Conservation (phyloP, 83 land plant genomes). For the Picea abies region DNA sequence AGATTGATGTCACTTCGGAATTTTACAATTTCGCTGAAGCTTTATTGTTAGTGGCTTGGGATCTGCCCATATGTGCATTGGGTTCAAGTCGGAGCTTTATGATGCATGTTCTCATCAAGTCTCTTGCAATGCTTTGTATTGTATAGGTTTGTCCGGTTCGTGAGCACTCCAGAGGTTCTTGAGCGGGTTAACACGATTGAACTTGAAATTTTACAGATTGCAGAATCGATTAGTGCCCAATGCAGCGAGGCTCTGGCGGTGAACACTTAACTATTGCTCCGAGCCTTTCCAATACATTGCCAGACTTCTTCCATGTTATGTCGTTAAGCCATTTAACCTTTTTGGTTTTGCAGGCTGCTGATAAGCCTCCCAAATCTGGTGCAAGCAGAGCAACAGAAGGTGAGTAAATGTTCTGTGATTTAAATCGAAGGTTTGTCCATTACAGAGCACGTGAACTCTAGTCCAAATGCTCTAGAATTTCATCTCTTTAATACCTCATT, state of each 20-base stretch:
- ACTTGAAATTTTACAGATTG: constrained; percentile 55
- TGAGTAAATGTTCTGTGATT: not conserved
- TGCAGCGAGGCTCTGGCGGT: not conserved
- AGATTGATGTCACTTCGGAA: too few relatives aligned
- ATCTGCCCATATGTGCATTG: not conserved
- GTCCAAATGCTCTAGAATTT: not conserved
- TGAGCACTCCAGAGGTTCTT: constrained; percentile 69
- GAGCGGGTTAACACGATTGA: constrained; percentile 61
- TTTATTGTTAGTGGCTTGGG: not conserved
- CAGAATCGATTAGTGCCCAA: constrained; percentile 28
- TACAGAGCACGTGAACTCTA: not conserved
- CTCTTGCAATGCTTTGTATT: constrained; percentile 7
- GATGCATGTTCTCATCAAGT: not conserved
- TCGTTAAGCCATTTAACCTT: not conserved
- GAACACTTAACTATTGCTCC: not conserved
- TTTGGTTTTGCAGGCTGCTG: constrained; percentile 6
- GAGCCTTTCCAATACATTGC: not conserved
- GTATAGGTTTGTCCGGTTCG: constrained; percentile 59
- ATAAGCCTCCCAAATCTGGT: not conserved
- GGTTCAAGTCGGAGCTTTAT: not conserved
- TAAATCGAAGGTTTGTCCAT: not conserved
- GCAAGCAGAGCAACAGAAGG: constrained; percentile 14
- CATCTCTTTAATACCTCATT: not conserved
- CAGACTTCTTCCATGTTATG: not conserved
- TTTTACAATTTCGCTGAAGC: not conserved